Evolutionary conservation across 129 eudicot genomes (phyloP).

Genomic region (Escallonia herrerae): DNA sequence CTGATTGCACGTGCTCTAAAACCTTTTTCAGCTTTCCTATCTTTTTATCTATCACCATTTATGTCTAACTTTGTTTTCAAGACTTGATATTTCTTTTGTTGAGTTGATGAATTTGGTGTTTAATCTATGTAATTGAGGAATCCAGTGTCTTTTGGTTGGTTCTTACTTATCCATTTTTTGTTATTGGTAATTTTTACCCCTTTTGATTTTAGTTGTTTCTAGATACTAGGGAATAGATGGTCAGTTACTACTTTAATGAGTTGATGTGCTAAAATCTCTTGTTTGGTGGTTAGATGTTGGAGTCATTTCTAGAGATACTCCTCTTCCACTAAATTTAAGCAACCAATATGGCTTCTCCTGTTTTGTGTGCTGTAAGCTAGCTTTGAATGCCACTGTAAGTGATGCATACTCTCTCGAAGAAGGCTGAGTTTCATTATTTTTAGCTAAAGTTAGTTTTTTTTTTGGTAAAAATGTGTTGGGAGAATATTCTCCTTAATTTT

Average conservation of each 20-base stretch:
- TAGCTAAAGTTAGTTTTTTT: background rate
- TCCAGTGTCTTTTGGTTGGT: background rate
- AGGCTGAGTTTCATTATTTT: background rate
- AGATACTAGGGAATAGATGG: slow-evolving; percentile 11
- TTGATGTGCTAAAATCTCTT: background rate
- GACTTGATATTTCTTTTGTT: slow-evolving; percentile 15
- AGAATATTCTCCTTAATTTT: background rate
- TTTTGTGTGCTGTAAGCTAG: no score
- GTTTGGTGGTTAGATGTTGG: slow-evolving; percentile 13
- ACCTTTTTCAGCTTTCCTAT: background rate
- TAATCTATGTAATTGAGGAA: background rate
- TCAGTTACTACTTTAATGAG: slow-evolving; percentile 15
- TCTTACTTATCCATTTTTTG: background rate
- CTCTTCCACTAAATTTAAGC: slow-evolving; percentile 10
- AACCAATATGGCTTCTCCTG: no score
- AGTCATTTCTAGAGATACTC: background rate
- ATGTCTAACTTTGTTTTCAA: slow-evolving; percentile 1
- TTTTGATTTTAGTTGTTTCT: slow-evolving; percentile 6
- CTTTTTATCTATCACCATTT: background rate
- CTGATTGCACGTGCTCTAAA: background rate
- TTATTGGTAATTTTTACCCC: background rate
- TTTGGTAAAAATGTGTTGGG: no score
- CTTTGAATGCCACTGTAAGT: slow-evolving; percentile 5
- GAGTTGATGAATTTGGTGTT: background rate
- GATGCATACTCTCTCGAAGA: slow-evolving; percentile 6